phyloP scores from a whole-genome alignment of 352 stramenopile genomes.

The Phytophthora tubulina region DNA sequence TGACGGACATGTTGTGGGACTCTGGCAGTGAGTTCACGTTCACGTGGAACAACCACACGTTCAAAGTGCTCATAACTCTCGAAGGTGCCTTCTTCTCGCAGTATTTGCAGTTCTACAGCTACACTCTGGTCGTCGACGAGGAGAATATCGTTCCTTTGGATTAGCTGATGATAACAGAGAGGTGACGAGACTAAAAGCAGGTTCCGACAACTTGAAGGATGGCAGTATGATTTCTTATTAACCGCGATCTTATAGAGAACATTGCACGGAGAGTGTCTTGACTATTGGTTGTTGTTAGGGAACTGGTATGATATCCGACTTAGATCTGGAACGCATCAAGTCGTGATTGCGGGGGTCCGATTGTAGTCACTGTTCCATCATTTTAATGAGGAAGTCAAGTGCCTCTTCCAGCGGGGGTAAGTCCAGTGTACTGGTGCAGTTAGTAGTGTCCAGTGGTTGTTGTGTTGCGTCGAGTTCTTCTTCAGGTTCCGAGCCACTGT shows the following conservation, averaged over 20 bases:
- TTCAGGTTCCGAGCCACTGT: conserved; percentile 23
- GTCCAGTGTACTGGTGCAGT: conserved; percentile 21
- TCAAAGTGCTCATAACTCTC: conserved; percentile 81
- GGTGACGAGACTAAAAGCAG: conserved; percentile 14
- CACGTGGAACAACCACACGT: conserved; percentile 67
- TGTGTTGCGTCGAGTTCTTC: conserved; percentile 23
- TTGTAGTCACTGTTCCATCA: conserved; percentile 45
- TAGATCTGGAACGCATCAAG: not conserved
- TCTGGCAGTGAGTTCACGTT: conserved; percentile 80
- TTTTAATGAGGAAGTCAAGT: conserved; percentile 64
- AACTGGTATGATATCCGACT: conserved; percentile 14
- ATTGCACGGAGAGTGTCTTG: conserved; percentile 8
- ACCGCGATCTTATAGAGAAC: conserved; percentile 35
- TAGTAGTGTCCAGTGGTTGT: conserved; percentile 10
- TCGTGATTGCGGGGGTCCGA: not conserved
- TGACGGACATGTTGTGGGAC: conserved; percentile 85
- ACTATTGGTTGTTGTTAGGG: conserved; percentile 2
- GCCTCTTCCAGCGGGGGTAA: conserved; percentile 58
- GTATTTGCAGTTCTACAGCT: conserved; percentile 88
- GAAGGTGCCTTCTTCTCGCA: conserved; percentile 89
- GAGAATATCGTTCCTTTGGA: conserved; percentile 70
- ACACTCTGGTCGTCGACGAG: conserved; percentile 81
- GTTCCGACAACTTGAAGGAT: not conserved
- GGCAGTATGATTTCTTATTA: conserved; percentile 14
- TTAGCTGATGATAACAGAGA: conserved; percentile 25